A percentile compares a stretch with the other conserved stretches of the same genome.
Conservation (phyloP, 2,329 filamentous ascomycete genomes). For the Diaporthe vaccinii region DNA sequence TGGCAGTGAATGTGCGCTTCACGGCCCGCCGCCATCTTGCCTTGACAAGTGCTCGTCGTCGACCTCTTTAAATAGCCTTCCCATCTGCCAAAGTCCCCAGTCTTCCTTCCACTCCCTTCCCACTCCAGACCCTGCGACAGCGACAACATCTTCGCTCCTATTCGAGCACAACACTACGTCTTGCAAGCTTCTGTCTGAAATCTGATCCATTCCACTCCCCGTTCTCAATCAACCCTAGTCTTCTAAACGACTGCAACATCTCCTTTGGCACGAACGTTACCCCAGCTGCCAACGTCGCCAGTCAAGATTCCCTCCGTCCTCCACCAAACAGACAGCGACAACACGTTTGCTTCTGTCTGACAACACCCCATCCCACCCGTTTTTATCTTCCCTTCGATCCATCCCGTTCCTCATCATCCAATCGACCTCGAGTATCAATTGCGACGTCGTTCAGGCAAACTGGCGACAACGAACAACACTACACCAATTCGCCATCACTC, state of each 20-base stretch:
- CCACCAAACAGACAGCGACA: background rate
- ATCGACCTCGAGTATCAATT: background rate
- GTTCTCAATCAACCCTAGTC: background rate
- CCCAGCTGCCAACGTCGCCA: background rate
- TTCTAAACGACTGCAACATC: background rate
- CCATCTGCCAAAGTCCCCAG: background rate
- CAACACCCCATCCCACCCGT: background rate
- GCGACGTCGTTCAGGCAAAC: background rate
- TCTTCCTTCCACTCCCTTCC: background rate
- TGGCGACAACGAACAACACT: background rate
- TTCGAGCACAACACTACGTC: background rate
- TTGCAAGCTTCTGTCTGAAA: background rate
- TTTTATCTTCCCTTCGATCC: background rate
- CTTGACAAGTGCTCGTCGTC: background rate
- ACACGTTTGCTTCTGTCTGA: background rate
- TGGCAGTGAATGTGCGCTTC: background rate
- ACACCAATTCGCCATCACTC: background rate
- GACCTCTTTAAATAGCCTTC: background rate
- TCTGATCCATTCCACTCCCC: background rate
- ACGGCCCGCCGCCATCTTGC: background rate
- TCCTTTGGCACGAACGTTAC: background rate
- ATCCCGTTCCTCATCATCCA: background rate
- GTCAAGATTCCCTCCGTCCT: background rate
- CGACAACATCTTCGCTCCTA: background rate
- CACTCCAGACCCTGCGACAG: background rate